Percentiles rank a stretch among this genome's conserved stretches.
Evolutionary conservation across 208 protist species (phyloP).

Genomic region (Leptomonas pyrrhocoris): DNA sequence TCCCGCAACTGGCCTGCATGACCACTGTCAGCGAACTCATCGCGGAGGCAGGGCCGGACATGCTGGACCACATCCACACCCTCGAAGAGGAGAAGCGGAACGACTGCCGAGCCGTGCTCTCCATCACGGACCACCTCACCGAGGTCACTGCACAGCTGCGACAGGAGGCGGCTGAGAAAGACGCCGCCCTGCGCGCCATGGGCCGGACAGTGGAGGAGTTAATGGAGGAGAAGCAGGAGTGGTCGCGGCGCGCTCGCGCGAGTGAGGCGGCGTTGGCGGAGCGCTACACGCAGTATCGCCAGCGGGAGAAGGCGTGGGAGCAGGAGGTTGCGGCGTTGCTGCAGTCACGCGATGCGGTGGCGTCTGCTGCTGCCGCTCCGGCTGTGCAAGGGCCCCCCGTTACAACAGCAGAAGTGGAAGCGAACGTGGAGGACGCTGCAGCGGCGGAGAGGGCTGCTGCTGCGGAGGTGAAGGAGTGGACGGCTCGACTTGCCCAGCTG

Average conservation of each 20-base stretch:
- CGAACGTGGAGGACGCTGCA: not conserved
- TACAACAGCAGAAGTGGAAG: not conserved
- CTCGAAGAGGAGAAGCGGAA: conserved; percentile 31
- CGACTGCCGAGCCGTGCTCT: conserved; percentile 24
- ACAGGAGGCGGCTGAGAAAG: conserved; percentile 24
- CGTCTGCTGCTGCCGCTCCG: not conserved
- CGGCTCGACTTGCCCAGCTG: not conserved
- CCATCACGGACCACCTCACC: conserved; percentile 27
- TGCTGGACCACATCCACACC: conserved; percentile 20
- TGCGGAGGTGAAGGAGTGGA: not conserved
- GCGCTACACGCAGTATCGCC: conserved; percentile 25
- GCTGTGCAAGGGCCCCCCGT: not conserved
- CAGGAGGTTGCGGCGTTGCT: conserved; percentile 15
- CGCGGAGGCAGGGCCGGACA: conserved; percentile 9
- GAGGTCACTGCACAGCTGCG: conserved; percentile 11
- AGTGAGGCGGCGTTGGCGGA: conserved; percentile 30
- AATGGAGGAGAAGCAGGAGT: conserved; percentile 31
- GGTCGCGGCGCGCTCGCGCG: conserved; percentile 21
- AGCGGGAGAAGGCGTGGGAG: conserved; percentile 28
- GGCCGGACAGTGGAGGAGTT: conserved; percentile 14
- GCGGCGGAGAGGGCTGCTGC: not conserved
- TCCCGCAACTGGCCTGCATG: conserved; percentile 18
- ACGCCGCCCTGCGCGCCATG: conserved; percentile 8
- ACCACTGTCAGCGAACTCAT: conserved; percentile 2
- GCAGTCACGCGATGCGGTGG: conserved; percentile 1